A percentile compares a stretch with the other conserved stretches of the same genome.
phyloP scores from a whole-genome alignment of 2,329 filamentous ascomycete genomes.

The Neonectria ditissima region DNA sequence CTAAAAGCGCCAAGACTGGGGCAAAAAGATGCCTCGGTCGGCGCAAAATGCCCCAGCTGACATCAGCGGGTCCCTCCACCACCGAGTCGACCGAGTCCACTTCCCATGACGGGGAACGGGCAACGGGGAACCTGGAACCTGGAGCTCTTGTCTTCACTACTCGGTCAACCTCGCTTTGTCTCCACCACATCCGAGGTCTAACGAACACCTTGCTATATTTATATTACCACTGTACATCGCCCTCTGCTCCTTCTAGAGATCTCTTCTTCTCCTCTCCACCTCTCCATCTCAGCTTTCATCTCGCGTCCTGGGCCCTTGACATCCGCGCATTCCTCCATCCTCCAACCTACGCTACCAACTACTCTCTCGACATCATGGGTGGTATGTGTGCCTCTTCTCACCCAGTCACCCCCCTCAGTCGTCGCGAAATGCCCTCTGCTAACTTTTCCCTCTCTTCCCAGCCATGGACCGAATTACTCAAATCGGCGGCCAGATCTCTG shows the following conservation, averaged over 20 bases:
- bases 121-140: slow-evolving; percentile 26
- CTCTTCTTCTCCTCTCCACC: slow-evolving; percentile 9
- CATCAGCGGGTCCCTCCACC: slow-evolving; percentile 40
- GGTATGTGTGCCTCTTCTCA: slow-evolving; percentile 47
- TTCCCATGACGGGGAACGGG: slow-evolving; percentile 24
- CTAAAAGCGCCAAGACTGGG: slow-evolving; percentile 36
- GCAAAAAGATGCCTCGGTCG: slow-evolving; percentile 50
- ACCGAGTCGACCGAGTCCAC: slow-evolving; percentile 9
- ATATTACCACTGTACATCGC: slow-evolving; percentile 32
- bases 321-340: background rate
- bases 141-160: slow-evolving; percentile 19
- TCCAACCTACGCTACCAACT: background rate
- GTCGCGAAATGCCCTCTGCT: slow-evolving; percentile 12
- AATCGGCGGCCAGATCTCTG: slow-evolving; percentile 72
- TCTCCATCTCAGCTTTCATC: background rate
- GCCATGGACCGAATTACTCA: slow-evolving; percentile 69
- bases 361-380: slow-evolving; percentile 49
- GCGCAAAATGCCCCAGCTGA: slow-evolving; percentile 37
- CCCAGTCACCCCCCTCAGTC: background rate
- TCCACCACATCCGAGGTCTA: slow-evolving; percentile 46
- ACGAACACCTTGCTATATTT: slow-evolving; percentile 35
- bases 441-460: slow-evolving; percentile 44
- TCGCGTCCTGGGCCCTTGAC: background rate
- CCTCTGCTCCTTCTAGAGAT: slow-evolving; percentile 7
- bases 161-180: slow-evolving; percentile 32